Evolutionary conservation across 768 basidiomycete genomes (phyloP).

Genomic region (Suillus decipiens): DNA sequence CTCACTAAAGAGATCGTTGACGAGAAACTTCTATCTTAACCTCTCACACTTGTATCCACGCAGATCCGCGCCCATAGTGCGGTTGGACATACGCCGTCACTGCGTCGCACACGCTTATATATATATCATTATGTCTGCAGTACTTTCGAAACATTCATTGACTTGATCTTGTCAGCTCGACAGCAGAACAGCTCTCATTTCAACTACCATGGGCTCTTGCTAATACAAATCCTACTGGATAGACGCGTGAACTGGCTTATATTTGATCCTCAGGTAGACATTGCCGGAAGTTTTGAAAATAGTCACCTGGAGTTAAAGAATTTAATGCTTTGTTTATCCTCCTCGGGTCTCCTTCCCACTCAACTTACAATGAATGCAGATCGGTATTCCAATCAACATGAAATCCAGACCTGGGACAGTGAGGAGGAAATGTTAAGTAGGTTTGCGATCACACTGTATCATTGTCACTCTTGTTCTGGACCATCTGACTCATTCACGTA

Average conservation of each 20-base stretch:
- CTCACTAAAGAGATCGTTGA: slow-evolving; percentile 77
- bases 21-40: slow-evolving; percentile 45
- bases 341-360: not conserved
- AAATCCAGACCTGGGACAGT: not conserved
- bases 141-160: not conserved
- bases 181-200: not conserved
- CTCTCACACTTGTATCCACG: not conserved
- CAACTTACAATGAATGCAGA: not conserved
- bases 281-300: not conserved
- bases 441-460: not conserved
- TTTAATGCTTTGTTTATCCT: not conserved
- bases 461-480: not conserved
- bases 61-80: not conserved
- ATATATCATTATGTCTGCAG: not conserved
- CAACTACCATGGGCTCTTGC: not conserved
- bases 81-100: not conserved
- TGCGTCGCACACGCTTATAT: not conserved
- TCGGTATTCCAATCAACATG: not conserved
- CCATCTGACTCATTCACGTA: not conserved
- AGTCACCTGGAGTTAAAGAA: not conserved
- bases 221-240: not conserved
- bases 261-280: not conserved
- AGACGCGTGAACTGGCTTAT: not conserved
- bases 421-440: not conserved
- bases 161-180: not conserved